Conservation (phyloP, 768 basidiomycete genomes). For the Mycena sanguinolenta region DNA sequence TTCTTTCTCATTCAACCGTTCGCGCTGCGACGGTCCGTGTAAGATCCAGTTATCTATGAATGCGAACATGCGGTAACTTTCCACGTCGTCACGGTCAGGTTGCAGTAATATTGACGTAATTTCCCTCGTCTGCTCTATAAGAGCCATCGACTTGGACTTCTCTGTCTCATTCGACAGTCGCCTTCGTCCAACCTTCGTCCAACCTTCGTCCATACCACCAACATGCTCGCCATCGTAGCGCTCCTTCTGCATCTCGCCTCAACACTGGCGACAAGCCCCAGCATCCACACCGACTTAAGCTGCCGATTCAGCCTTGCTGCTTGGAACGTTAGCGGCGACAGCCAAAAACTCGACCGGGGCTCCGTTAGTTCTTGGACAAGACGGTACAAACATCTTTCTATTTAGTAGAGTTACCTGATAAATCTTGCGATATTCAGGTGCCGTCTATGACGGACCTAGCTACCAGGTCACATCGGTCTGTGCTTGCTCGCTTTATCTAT, state of each 20-base stretch:
- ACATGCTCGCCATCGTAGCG: not conserved
- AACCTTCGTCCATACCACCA: no score
- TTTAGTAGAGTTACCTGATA: not conserved
- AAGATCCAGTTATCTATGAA: no score
- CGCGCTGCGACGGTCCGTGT: no score
- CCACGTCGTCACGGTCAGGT: no score
- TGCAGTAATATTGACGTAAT: no score
- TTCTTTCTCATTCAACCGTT: no score
- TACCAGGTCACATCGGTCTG: slow-evolving; percentile 12
- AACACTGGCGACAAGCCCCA: slow-evolving; percentile 3
- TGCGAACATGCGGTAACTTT: no score
- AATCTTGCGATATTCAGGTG: not conserved
- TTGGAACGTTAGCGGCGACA: slow-evolving; percentile 54
- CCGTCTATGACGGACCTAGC: slow-evolving; percentile 4
- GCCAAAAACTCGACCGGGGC: slow-evolving; percentile 60
- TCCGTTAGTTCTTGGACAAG: slow-evolving; percentile 59
- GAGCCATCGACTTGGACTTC: no score
- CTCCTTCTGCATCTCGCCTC: not conserved
- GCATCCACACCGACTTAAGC: slow-evolving; percentile 37
- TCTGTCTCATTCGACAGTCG: no score
- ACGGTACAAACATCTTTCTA: not conserved
- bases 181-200: no score
- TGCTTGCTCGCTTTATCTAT: not conserved
- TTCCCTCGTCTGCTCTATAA: no score
- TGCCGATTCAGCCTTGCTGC: slow-evolving; percentile 64